Percentiles rank a stretch among this genome's conserved stretches.
Conservation (phyloP, 352 stramenopile genomes). For the Pythium utonaiense region DNA sequence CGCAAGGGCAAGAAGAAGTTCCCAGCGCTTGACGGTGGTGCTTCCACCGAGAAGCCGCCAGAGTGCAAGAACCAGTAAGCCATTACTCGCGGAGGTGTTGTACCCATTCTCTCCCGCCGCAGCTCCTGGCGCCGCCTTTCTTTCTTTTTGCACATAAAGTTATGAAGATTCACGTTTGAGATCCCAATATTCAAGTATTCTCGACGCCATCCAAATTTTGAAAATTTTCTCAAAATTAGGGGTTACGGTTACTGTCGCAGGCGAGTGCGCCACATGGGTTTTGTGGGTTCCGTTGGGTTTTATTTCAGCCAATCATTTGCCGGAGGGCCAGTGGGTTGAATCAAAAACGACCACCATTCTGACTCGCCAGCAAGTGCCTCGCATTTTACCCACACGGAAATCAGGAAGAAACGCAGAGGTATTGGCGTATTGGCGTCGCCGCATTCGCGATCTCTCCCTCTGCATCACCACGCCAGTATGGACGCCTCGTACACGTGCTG, state of each 20-base stretch:
- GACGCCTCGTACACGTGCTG: constrained; percentile 16
- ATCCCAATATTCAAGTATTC: constrained; percentile 3
- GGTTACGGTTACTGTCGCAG: constrained; percentile 2
- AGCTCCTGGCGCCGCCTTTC: constrained; percentile 5
- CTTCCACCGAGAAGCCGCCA: constrained; percentile 77
- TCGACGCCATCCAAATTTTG: neutral
- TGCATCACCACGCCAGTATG: neutral
- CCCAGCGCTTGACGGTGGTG: constrained; percentile 56
- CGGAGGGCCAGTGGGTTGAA: constrained; percentile 4
- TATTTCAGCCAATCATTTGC: constrained; percentile 1
- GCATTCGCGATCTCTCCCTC: too few species aligned
- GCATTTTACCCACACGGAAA: too few species aligned
- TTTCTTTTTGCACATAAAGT: constrained; percentile 31
- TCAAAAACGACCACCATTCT: constrained; percentile 11
- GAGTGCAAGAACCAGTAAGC: constrained; percentile 91
- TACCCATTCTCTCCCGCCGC: too few species aligned
- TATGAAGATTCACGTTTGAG: constrained; percentile 17
- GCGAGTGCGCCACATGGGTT: neutral
- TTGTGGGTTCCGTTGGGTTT: neutral
- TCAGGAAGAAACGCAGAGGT: neutral
- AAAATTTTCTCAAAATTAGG: constrained; percentile 4
- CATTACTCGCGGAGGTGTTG: neutral
- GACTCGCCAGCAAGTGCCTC: too few species aligned
- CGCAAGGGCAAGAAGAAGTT: constrained; percentile 76
- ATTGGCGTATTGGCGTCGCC: too few species aligned